These are phyloP conservation scores for Copromyces sp. DNA, from an alignment of 495 filamentous ascomycete species.

Conservation along the genomic window DNA sequence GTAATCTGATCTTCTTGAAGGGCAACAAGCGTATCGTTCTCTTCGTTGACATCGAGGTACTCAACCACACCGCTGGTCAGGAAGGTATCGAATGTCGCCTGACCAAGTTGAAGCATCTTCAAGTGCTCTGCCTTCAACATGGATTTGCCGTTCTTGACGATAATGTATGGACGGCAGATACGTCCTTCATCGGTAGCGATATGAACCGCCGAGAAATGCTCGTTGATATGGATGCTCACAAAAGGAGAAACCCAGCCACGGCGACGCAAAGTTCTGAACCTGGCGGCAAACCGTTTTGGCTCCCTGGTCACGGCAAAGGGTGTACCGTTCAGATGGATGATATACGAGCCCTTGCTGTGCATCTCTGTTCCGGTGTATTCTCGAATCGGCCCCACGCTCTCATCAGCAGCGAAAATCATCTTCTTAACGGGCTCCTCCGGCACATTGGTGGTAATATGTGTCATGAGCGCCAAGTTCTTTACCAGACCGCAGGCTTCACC, in stretches of 20 bases:
- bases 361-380: slow-evolving; percentile 69
- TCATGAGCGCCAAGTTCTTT: slow-evolving; percentile 98
- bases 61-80: slow-evolving; percentile 81
- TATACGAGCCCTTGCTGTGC: slow-evolving; percentile 70
- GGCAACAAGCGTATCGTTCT: slow-evolving; percentile 90
- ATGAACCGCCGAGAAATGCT: slow-evolving; percentile 81
- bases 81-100: slow-evolving; percentile 86
- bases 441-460: slow-evolving; percentile 93
- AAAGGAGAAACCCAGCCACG: slow-evolving; percentile 88
- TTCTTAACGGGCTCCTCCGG: slow-evolving; percentile 80
- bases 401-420: slow-evolving; percentile 70
- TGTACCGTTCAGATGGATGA: slow-evolving; percentile 92
- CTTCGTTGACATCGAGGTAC: slow-evolving; percentile 96
- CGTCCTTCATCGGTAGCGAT: slow-evolving; percentile 95
- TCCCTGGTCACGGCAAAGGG: slow-evolving; percentile 72
- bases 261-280: slow-evolving; percentile 74
- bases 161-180: slow-evolving; percentile 88
- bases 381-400: slow-evolving; percentile 41
- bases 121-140: slow-evolving; percentile 68
- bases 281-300: slow-evolving; percentile 72
- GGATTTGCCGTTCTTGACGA: slow-evolving; percentile 78
- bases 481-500: slow-evolving; percentile 96
- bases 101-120: slow-evolving; percentile 65
- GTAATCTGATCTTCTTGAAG: slow-evolving; percentile 77
- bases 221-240: slow-evolving; percentile 89